Percentiles rank a stretch among this genome's conserved stretches.
phyloP scores from a whole-genome alignment of 345 rosid genomes.

The Linum tenue region DNA sequence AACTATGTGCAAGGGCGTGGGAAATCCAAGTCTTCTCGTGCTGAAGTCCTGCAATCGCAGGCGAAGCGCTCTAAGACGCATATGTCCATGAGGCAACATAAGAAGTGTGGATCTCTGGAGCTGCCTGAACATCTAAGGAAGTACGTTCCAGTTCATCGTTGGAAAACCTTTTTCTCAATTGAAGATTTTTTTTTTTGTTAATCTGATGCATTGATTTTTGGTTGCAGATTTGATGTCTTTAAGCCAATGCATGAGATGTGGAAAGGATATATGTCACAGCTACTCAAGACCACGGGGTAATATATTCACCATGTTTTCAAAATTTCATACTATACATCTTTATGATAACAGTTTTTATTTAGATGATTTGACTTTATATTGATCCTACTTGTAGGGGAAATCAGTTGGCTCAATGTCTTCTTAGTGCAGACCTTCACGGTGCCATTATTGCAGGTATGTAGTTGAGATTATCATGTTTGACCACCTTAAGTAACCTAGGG shows the following conservation, averaged over 20 bases:
- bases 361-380: background rate
- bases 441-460: too few species aligned
- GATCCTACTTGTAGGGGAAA: too few species aligned
- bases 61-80: constrained; percentile 73
- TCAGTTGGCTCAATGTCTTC: too few species aligned
- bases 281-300: constrained; percentile 49
- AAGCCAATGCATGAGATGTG: constrained; percentile 73
- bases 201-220: constrained; percentile 15
- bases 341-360: background rate
- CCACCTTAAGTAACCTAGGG: too few species aligned
- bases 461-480: too few species aligned
- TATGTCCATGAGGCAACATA: constrained; percentile 71
- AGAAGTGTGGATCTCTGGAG: constrained; percentile 50
- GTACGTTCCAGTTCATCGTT: constrained; percentile 24
- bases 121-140: constrained; percentile 42
- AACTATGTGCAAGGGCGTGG: constrained; percentile 46
- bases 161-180: background rate
- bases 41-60: constrained; percentile 34
- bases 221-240: constrained; percentile 42
- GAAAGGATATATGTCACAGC: constrained; percentile 46
- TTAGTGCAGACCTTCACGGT: too few species aligned
- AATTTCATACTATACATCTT: background rate
- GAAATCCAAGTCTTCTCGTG: constrained; percentile 31
- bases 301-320: constrained; percentile 10
- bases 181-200: background rate